Base-by-base conservation (phyloP, 2,329 filamentous ascomycete genomes). In the Waltergamsia citrina region DNA sequence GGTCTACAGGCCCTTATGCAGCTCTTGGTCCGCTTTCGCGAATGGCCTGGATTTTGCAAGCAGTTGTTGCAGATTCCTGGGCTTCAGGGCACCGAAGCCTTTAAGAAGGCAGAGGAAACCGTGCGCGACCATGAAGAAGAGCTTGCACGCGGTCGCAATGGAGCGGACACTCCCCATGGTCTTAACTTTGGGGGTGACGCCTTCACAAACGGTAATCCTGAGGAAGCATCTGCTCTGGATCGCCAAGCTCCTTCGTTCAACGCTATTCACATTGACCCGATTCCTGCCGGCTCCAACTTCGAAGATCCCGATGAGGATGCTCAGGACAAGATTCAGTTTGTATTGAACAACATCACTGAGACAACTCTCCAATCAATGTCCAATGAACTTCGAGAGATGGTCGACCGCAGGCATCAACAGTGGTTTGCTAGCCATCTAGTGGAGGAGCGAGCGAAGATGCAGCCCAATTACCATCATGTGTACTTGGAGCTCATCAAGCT, bases 371-470 rank as follows among this genome's bases (percentile, higher is more conserved):
- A 85, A 34, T 72, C 81, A 26, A 95, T 95, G 59, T 81, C 90
- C 48, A 70, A 71, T 34, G 87, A 95, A 44, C 72, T 98, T 24
- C 79, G 77, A 32, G 79, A 85, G 25, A 77, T 84, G 29, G 63
- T 98, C 31, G 78, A 86, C 33, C 75, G 82, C 34, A 78, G 80
- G 44, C 82, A 95, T 53, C 84, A 93, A 49, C 86, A 93, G 51
- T 98, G 92, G 92, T 98, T 98, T 51, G 92, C 93, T 6, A 80
- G 79, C 31, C 94, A 96, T 50, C 69, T 98, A 8, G 92, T 98
- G 3, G 90, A 95, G 51, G 85, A 95, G 53, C 85, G 93, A 29
- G 93, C 90, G 21, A 96, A 95, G 59, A 81, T 94, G 67, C 90
- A 98, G 53, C 88, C 90, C 6, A 98, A 98, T 56, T 96, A 93